These are phyloP conservation scores for Aureobasidium sp. DNA, from an alignment of 2,329 filamentous ascomycete species.

Conservation along the genomic window DNA sequence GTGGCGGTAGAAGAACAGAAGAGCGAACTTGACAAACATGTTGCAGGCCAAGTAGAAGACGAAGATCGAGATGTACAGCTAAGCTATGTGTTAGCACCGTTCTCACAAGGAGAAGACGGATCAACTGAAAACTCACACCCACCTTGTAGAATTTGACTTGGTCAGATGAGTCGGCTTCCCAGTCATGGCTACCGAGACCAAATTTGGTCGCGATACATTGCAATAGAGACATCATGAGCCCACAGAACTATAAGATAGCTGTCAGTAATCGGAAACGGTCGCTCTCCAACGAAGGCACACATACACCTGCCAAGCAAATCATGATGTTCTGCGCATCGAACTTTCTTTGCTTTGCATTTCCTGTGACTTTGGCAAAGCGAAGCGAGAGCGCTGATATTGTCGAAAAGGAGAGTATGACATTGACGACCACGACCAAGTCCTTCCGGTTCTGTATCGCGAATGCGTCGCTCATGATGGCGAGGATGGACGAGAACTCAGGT, in stretches of 20 bases:
- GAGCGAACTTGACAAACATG: constrained; percentile 35
- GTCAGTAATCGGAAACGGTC: background rate
- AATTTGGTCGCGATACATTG: constrained; percentile 19
- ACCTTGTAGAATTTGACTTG: constrained; percentile 18
- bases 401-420: constrained; percentile 9
- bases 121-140: constrained; percentile 12
- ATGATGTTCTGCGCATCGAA: constrained; percentile 15
- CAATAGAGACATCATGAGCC: constrained; percentile 17
- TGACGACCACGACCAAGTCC: constrained; percentile 14
- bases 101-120: background rate
- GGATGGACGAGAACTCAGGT: background rate
- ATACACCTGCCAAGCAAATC: constrained; percentile 11
- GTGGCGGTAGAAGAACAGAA: constrained; percentile 35
- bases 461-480: constrained; percentile 10
- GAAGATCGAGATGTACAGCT: constrained; percentile 25
- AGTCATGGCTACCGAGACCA: constrained; percentile 16
- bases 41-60: constrained; percentile 36
- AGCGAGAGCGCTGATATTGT: background rate
- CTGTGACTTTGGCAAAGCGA: constrained; percentile 13
- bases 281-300: background rate
- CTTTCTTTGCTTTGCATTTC: constrained; percentile 11
- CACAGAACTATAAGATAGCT: constrained; percentile 9
- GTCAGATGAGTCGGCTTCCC: background rate
- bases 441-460: constrained; percentile 6
- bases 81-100: background rate